Percentiles rank a stretch among this genome's conserved stretches.
Conservation (phyloP, 495 filamentous ascomycete species). For the Stereocaulon alpinum region DNA sequence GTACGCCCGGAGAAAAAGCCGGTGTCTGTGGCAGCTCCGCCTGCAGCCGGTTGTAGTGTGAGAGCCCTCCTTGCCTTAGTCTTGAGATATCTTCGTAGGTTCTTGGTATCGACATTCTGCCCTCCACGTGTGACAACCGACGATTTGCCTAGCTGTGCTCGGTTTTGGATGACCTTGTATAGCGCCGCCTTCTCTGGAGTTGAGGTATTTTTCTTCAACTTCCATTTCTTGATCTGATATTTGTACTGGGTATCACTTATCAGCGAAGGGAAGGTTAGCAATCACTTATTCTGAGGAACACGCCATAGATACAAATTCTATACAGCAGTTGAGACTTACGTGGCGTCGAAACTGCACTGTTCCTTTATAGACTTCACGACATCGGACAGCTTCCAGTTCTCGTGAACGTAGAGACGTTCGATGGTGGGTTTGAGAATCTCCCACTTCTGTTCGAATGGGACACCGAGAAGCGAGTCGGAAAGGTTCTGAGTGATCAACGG, state of each 20-base stretch:
- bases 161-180: constrained; percentile 13
- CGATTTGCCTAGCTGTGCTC: constrained; percentile 24
- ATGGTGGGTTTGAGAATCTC: constrained; percentile 30
- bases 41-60: constrained; percentile 9
- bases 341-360: constrained; percentile 28
- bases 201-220: constrained; percentile 28
- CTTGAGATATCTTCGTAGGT: constrained; percentile 30
- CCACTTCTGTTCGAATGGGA: constrained; percentile 31
- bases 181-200: constrained; percentile 23
- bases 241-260: constrained; percentile 32
- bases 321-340: constrained; percentile 23
- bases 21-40: constrained; percentile 19
- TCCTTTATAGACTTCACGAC: constrained; percentile 27
- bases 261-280: constrained; percentile 5
- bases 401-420: constrained; percentile 28
- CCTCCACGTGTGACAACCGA: constrained; percentile 22
- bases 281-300: neutral
- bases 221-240: constrained; percentile 34
- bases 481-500: neutral
- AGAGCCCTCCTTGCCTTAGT: constrained; percentile 15
- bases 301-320: neutral
- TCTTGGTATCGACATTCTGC: constrained; percentile 24
- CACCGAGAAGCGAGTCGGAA: constrained; percentile 13
- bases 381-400: constrained; percentile 21
- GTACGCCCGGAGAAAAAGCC: constrained; percentile 19